Conservation (phyloP, 805 yeast species). For the Hanseniaspora thailandica region DNA sequence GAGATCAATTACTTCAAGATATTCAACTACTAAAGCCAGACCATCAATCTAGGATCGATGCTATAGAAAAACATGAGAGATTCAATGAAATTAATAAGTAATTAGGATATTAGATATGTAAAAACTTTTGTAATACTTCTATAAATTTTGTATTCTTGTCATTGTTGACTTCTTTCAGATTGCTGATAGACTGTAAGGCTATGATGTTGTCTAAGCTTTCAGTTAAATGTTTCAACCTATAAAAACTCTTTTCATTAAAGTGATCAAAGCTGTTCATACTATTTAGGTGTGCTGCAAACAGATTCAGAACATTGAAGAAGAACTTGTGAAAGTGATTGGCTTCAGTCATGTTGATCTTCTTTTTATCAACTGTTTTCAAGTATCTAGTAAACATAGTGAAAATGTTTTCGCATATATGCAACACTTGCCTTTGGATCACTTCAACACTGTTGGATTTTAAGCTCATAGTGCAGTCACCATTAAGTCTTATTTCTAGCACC, state of each 20-base stretch:
- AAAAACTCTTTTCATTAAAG: not conserved
- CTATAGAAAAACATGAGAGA: constrained; percentile 78
- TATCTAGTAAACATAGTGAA: constrained; percentile 19
- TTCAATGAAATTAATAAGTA: constrained; percentile 23
- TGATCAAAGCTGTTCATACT: not conserved
- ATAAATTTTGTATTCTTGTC: not conserved
- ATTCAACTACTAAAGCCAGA: constrained; percentile 72
- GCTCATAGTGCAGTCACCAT: constrained; percentile 24
- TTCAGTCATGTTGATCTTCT: not conserved
- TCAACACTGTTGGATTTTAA: constrained; percentile 19
- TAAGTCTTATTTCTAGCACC: constrained; percentile 28
- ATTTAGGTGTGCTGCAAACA: not conserved
- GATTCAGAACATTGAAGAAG: not conserved
- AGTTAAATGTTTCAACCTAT: not conserved
- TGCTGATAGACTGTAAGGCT: not conserved
- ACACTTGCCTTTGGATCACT: constrained; percentile 21
- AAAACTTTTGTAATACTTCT: not conserved
- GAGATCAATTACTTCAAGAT: constrained; percentile 70
- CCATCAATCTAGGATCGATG: constrained; percentile 75
- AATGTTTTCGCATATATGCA: constrained; percentile 17
- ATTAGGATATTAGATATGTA: not conserved
- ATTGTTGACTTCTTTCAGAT: not conserved
- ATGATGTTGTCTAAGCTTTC: not conserved
- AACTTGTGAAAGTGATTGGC: constrained; percentile 1
- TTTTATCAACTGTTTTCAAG: constrained; percentile 5